Evolutionary conservation across 345 rosid species (phyloP).

Genomic region (Citrus reticulata): DNA sequence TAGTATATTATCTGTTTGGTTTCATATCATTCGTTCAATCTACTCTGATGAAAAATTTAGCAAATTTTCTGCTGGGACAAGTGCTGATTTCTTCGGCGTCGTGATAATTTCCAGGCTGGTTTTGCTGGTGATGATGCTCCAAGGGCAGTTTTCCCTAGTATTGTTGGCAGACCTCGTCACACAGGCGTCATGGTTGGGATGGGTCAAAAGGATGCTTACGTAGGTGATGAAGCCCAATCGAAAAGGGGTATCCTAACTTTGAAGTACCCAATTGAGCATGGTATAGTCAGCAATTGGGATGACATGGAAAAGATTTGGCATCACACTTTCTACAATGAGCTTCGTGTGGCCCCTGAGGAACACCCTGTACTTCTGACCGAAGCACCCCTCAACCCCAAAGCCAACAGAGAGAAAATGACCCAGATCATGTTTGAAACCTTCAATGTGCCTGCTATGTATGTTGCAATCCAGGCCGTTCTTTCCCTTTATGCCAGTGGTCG

Average conservation of each 20-base stretch:
- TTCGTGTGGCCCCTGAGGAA: constrained; percentile 56
- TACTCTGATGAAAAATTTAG: neutral
- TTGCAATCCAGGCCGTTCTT: constrained; percentile 52
- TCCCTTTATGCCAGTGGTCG: constrained; percentile 68
- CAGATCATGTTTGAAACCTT: constrained; percentile 51
- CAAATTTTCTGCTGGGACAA: neutral
- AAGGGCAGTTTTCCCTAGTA: constrained; percentile 63
- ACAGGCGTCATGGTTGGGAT: constrained; percentile 54
- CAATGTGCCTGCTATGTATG: constrained; percentile 42
- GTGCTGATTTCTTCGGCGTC: neutral
- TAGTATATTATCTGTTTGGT: neutral
- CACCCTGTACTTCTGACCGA: constrained; percentile 63
- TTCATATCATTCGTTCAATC: neutral
- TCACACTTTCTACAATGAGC: constrained; percentile 56
- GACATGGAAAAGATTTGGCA: constrained; percentile 59
- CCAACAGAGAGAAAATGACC: constrained; percentile 59
- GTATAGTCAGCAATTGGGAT: constrained; percentile 51
- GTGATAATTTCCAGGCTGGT: constrained; percentile 23
- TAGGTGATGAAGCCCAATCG: constrained; percentile 52
- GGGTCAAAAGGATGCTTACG: constrained; percentile 52
- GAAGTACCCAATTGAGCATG: constrained; percentile 54
- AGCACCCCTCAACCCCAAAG: constrained; percentile 63
- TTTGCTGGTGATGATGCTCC: constrained; percentile 76
- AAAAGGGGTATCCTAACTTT: constrained; percentile 47
- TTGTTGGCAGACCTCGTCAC: constrained; percentile 47